Evolutionary conservation across 495 filamentous ascomycete species (phyloP).

Genomic region (Aspergillus sparsus): DNA sequence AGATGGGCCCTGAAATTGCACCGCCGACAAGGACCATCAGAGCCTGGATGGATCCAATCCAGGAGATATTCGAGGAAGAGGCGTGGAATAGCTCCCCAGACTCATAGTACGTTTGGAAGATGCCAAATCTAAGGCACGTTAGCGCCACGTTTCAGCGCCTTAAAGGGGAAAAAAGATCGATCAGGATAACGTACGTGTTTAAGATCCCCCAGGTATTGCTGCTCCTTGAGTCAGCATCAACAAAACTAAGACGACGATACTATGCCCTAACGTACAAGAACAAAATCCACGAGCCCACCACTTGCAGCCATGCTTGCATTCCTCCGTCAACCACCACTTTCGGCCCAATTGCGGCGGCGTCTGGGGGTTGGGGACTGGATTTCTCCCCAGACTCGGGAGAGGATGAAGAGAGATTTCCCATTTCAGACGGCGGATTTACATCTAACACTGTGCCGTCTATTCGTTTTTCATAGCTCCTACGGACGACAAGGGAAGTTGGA

Average conservation of each 20-base stretch:
- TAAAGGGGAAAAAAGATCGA: neutral
- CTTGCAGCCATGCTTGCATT: slow-evolving; percentile 30
- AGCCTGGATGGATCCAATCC: slow-evolving; percentile 48
- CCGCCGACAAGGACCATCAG: slow-evolving; percentile 41
- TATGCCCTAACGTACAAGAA: neutral
- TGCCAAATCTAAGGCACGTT: slow-evolving; percentile 34
- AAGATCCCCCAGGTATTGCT: slow-evolving; percentile 4
- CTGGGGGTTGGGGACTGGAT: neutral
- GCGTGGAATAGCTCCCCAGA: slow-evolving; percentile 24
- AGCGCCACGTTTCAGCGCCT: neutral
- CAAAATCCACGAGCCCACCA: slow-evolving; percentile 21
- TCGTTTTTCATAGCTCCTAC: neutral
- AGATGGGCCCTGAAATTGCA: slow-evolving; percentile 40
- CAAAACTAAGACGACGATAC: neutral
- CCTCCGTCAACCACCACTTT: slow-evolving; percentile 24
- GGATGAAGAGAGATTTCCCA: neutral
- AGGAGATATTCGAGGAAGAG: slow-evolving; percentile 36
- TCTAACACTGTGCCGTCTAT: neutral
- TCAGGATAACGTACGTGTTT: neutral
- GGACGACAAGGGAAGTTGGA: neutral
- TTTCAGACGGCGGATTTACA: neutral
- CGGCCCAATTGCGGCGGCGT: neutral
- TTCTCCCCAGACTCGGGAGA: neutral
- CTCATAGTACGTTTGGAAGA: slow-evolving; percentile 48
- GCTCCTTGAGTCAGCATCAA: neutral